These are phyloP conservation scores for Oryza glaberrima DNA, from an alignment of 176 grass and related monocot genomes.

Conservation along the genomic window DNA sequence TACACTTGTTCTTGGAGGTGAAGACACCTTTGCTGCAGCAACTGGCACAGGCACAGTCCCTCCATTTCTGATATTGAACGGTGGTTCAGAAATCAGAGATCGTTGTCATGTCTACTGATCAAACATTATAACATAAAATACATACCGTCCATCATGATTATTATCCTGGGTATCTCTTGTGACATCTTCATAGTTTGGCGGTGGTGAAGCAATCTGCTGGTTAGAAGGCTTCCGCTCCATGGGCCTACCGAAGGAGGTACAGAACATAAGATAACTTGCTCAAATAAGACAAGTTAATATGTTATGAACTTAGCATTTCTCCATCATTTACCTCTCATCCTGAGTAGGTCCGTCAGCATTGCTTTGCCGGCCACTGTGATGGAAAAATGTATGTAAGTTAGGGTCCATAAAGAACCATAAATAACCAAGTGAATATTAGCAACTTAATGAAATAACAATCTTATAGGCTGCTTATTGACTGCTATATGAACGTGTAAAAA, in stretches of 20 bases:
- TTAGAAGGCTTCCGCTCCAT: slow-evolving; percentile 73
- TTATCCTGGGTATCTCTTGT: slow-evolving; percentile 56
- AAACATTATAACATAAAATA: slow-evolving; percentile 17
- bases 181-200: slow-evolving; percentile 84
- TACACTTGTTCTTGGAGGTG: slow-evolving; percentile 41
- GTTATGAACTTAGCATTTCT: background rate
- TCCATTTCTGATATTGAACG: slow-evolving; percentile 66
- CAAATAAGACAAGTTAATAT: slow-evolving; percentile 19
- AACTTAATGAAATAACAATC: slow-evolving; percentile 16
- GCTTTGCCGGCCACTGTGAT: slow-evolving; percentile 66
- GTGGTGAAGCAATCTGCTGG: slow-evolving; percentile 76
- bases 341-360: slow-evolving; percentile 60
- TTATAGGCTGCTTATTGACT: slow-evolving; percentile 6
- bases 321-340: slow-evolving; percentile 74
- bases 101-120: slow-evolving; percentile 11
- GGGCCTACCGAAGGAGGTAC: slow-evolving; percentile 46
- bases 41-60: slow-evolving; percentile 49
- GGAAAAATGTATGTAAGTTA: slow-evolving; percentile 29
- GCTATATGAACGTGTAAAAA: slow-evolving; percentile 1
- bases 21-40: slow-evolving; percentile 38
- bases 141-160: slow-evolving; percentile 60
- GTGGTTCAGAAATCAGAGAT: slow-evolving; percentile 23
- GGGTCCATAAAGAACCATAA: slow-evolving; percentile 20
- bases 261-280: slow-evolving; percentile 30
- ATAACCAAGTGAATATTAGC: background rate